Conservation (phyloP, 495 filamentous ascomycete genomes). For the Cudoniella acicularis region DNA sequence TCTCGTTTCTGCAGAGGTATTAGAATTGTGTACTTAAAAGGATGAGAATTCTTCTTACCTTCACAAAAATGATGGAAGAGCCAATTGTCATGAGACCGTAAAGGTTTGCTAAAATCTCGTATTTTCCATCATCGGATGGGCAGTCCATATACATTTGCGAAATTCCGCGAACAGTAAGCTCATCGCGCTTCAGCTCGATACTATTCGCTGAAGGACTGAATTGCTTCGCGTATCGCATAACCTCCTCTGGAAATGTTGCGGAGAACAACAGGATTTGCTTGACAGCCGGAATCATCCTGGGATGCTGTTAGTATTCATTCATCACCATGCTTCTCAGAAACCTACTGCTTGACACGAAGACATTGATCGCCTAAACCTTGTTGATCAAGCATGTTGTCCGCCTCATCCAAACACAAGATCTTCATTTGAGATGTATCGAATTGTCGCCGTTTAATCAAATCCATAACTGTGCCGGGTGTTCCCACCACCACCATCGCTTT, state of each 20-base stretch:
- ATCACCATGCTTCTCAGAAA: conserved; percentile 22
- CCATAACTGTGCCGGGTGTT: conserved; percentile 89
- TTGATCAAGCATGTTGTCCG: conserved; percentile 93
- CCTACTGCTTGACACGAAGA: conserved; percentile 78
- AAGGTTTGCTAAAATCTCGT: conserved; percentile 78
- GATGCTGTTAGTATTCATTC: conserved; percentile 6
- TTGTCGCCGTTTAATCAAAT: conserved; percentile 69
- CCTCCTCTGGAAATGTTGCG: conserved; percentile 86
- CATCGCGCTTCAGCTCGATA: conserved; percentile 82
- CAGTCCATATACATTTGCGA: conserved; percentile 97
- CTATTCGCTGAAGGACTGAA: conserved; percentile 85
- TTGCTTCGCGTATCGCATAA: conserved; percentile 69
- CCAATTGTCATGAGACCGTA: conserved; percentile 95
- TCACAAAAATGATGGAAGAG: conserved; percentile 96
- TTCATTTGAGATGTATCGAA: conserved; percentile 63
- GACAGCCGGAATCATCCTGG: conserved; percentile 61
- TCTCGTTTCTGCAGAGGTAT: conserved; percentile 58
- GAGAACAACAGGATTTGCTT: conserved; percentile 92
- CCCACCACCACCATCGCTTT: conserved; percentile 79
- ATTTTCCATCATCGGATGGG: conserved; percentile 74
- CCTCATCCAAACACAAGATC: conserved; percentile 86
- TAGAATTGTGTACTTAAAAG: neutral
- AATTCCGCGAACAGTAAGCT: conserved; percentile 94
- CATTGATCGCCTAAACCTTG: conserved; percentile 95
- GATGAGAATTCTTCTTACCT: conserved; percentile 48